phyloP scores from a whole-genome alignment of 2,329 filamentous ascomycete genomes.

The Mycosphaerelloides madeirae region DNA sequence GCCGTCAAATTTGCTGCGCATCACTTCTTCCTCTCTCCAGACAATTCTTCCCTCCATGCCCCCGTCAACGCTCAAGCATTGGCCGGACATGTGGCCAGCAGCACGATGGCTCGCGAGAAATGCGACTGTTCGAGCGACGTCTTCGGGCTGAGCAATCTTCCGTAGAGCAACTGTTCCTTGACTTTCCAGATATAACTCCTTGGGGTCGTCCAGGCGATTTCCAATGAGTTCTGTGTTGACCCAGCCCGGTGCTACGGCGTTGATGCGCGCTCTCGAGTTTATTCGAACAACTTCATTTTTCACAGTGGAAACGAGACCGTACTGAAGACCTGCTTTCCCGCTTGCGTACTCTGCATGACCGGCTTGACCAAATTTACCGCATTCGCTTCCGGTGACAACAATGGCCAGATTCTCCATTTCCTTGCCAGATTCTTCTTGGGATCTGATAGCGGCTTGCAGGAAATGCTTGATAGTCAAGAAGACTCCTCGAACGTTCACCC shows the following conservation, averaged over 20 bases:
- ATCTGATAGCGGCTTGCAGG: constrained; percentile 39
- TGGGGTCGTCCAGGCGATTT: constrained; percentile 47
- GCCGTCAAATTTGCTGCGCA: constrained; percentile 11
- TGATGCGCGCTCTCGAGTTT: constrained; percentile 49
- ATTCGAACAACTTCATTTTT: constrained; percentile 53
- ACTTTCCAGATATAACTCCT: constrained; percentile 47
- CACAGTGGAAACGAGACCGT: constrained; percentile 49
- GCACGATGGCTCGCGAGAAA: constrained; percentile 50
- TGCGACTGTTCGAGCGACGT: constrained; percentile 47
- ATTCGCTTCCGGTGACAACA: constrained; percentile 51
- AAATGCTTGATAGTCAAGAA: constrained; percentile 56
- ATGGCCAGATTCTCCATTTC: constrained; percentile 50
- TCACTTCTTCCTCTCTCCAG: constrained; percentile 44
- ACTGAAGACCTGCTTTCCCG: constrained; percentile 50
- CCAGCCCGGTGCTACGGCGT: constrained; percentile 49
- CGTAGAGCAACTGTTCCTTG: constrained; percentile 47
- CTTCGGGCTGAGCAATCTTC: constrained; percentile 46
- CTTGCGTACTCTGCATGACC: constrained; percentile 49
- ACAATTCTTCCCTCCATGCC: constrained; percentile 49
- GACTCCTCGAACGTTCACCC: constrained; percentile 48
- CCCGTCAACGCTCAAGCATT: constrained; percentile 49
- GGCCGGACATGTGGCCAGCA: constrained; percentile 52
- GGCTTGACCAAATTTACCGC: constrained; percentile 48
- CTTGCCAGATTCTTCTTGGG: constrained; percentile 33
- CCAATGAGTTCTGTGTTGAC: constrained; percentile 47